Evolutionary conservation across 23 red algal genomes (phyloP).

Genomic region (Agarophyton chilense): DNA sequence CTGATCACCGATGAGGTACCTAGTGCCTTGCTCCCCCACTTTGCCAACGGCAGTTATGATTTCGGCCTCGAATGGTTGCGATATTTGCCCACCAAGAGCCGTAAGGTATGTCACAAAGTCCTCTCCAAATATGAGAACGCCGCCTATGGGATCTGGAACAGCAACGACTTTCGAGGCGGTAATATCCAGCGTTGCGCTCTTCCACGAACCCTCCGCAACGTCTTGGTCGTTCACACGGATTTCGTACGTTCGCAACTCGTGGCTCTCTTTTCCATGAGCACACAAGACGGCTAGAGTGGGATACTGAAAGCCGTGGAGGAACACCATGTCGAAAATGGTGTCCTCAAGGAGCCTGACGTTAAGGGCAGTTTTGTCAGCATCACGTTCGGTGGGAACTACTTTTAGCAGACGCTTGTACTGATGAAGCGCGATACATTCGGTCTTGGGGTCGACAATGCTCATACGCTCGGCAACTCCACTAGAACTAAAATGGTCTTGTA

Average conservation of each 20-base stretch:
- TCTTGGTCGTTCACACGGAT: slow-evolving; percentile 79
- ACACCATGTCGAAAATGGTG: slow-evolving; percentile 78
- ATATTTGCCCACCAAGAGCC: slow-evolving; percentile 17
- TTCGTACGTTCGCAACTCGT: slow-evolving; percentile 68
- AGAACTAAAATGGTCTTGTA: slow-evolving; percentile 74
- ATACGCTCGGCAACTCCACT: no score
- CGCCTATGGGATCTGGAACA: slow-evolving; percentile 67
- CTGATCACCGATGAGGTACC: no score
- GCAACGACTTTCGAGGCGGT: slow-evolving; percentile 72
- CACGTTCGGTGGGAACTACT: no score
- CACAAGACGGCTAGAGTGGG: slow-evolving; percentile 92
- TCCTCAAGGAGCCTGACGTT: no score
- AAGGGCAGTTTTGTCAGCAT: no score
- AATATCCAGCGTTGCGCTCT: slow-evolving; percentile 59
- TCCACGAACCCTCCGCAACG: slow-evolving; percentile 49
- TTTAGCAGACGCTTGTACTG: no score
- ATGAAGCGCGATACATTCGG: no score
- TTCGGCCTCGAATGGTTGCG: slow-evolving; percentile 51
- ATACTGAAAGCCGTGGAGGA: slow-evolving; percentile 73
- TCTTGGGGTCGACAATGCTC: no score
- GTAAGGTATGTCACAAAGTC: no score
- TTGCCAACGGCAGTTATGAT: slow-evolving; percentile 59
- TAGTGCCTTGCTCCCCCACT: slow-evolving; percentile 59
- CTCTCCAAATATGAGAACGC: no score
- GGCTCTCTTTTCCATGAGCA: slow-evolving; percentile 32